Base-by-base conservation (phyloP, 2,329 filamentous ascomycete genomes). In the Pyrenophora tritici-repentis region DNA sequence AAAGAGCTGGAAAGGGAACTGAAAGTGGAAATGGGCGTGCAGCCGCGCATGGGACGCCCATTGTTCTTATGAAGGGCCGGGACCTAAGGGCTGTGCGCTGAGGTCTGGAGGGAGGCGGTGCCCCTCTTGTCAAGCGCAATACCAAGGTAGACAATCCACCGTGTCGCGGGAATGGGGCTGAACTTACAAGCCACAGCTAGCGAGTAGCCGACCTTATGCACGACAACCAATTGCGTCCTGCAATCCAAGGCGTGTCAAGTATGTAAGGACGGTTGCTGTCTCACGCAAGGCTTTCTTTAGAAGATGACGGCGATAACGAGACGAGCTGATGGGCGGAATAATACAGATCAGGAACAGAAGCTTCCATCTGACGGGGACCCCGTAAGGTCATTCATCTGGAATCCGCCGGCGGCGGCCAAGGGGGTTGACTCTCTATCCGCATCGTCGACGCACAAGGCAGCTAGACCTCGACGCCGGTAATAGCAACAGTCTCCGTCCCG, bases 101-200 rank as follows among this genome's bases (percentile, higher is more conserved):
- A 49, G 53, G 57, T 58, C 51, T 62, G 53, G 52, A 57, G 55
- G 47, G 22, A 9, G 6, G 22, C 52, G 39, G 53, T 53, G 51
- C 50, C 53, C 54, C 54, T 51, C 26, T 22, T 9, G 29, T 42
- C 55, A 46, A 45, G 47, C 56, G 45, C 43, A 53, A 45, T 50
- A 29, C 26, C 26, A 29, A 29, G 26, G 49, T 45, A 55, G 49
- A 53, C 41, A 24, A 20, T 24, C 22, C 22, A 24, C 22, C 22
- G 22, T 7, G 22, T 7, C 8, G 22, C 6, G 52, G 48, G 51
- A 24, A 24, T 35, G 29, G 46, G 37, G 56, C 47, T 49, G 55
- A 20, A 62, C 65, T 65, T 67, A 68, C 66, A 65, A 65, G 66
- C 63, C 63, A 68, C 67, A 64, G 53, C 59, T 56, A 51, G 48